Evolutionary conservation across 352 stramenopile genomes (phyloP), one percentile per base, ranked within the genome.

Genomic region (Blastocystis sp.): DNA sequence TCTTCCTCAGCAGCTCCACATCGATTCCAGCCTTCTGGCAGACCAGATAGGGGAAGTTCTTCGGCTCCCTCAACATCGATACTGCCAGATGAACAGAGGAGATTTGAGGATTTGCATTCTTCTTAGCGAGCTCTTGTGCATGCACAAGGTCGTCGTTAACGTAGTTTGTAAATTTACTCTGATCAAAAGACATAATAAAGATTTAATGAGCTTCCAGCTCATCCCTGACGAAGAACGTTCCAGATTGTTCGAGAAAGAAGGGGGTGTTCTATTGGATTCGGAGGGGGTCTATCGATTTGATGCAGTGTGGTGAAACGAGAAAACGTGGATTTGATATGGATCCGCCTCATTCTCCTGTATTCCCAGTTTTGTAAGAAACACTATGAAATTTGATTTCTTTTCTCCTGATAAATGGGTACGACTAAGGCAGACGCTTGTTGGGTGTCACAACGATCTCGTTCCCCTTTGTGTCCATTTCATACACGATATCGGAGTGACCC

Each of bases 21-120:
- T 95, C 91, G 48, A 90, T 92, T 65, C 90, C 89, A n/a, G 92
- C 90, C 1, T 91, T 90, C 21, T 92, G 87, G 0, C 91, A 91
- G 1, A 96, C 80, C 3, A 90, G 78, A 62, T 90, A 90, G n/a
- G 92, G 92, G 2, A 93, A 91, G 42, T 91, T 92, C 11, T 94
- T 89, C 24, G 87, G 82, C 62, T 95, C 92, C 48, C 92, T 90
- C 69, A 96, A 92, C 42, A 96, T 90, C 38, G 92, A 92, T 57
- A 92, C 76, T 24, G 90, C 90, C 74, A 96, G 92, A 57, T 84
- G 74, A 9, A 71, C 59, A 84, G 52, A n/a, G 4, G 59, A 52
- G 42, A 84, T 57, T 74, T 84, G 40, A 11, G 62, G 59, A 71
- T 84, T 84, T 21, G 40, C 54, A 74, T 84, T 84, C 19, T 28